Base-by-base conservation (phyloP, 805 yeast species). In the Candida hispaniensis region DNA sequence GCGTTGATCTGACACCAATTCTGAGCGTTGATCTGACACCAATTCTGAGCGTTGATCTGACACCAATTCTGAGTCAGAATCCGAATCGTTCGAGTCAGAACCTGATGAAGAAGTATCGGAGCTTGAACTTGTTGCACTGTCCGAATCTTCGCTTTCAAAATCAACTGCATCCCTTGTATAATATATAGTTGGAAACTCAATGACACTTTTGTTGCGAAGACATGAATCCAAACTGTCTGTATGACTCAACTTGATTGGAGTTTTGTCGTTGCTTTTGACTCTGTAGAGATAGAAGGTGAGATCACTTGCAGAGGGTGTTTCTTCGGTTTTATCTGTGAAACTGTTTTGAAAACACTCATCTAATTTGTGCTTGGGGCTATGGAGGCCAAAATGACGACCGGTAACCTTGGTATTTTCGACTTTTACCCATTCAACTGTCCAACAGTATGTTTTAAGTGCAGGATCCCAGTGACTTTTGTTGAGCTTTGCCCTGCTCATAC, bases 341-440 rank as follows among this genome's bases (percentile, higher is more conserved):
- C n/a, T n/a, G 30, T 4, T n/a, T 21, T 17, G 14, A 7, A 14
- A 35, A 17, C 39, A 51, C 34, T 20, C 45, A 43, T n/a, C n/a
- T n/a, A n/a, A n/a, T n/a, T n/a, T n/a, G n/a, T n/a, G n/a, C n/a
- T n/a, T n/a, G n/a, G n/a, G n/a, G n/a, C n/a, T n/a, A n/a, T n/a
- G n/a, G n/a, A n/a, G n/a, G n/a, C n/a, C n/a, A n/a, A n/a, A n/a
- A n/a, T n/a, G n/a, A n/a, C n/a, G n/a, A n/a, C n/a, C n/a, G n/a
- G n/a, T n/a, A n/a, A n/a, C n/a, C n/a, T 51, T 44, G 8, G 51
- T 49, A 9, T 52, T 55, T 4, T 68, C 52, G 2, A 29, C 27
- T 7, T 75, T 41, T 1, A 69, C 50, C 80, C 83, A 79, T 51
- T 83, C 93, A 0, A 83, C 56, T 0, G 93, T 76, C 95, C 95